phyloP scores from a whole-genome alignment of 257 asterid genomes.

The Solanum pennellii region DNA sequence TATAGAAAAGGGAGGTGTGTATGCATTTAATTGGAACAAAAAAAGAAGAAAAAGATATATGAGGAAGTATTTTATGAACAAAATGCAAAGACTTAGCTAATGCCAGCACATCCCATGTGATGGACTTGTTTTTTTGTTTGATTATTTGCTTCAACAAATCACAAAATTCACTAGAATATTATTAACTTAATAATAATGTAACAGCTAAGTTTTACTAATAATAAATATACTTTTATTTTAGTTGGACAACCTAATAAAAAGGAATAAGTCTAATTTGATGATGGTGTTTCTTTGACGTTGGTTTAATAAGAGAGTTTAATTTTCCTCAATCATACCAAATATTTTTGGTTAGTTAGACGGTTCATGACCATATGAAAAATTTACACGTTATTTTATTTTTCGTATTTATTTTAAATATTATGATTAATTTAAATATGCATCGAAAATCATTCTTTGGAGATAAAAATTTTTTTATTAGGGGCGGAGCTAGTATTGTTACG shows the following conservation, averaged over 20 bases:
- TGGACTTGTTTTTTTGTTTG: neutral
- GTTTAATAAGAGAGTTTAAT: neutral
- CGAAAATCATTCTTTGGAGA: neutral
- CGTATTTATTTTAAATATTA: fast-evolving
- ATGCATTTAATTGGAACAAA: constrained; percentile 30
- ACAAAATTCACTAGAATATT: neutral
- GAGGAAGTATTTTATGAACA: constrained; percentile 5
- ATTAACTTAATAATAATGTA: neutral
- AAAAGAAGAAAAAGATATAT: constrained; percentile 12
- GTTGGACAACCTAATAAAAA: neutral
- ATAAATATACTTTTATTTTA: neutral
- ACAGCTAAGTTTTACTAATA: constrained; percentile 10
- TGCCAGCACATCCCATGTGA: constrained; percentile 43
- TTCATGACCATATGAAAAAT: neutral
- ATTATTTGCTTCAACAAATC: neutral
- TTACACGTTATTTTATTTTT: neutral
- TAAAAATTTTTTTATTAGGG: neutral
- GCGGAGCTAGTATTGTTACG: neutral
- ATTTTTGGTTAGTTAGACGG: neutral
- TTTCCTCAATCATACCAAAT: neutral
- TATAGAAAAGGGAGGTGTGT: constrained; percentile 8
- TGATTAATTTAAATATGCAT: neutral
- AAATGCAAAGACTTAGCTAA: neutral
- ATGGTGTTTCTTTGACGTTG: neutral
- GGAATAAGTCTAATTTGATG: neutral